phyloP scores from a whole-genome alignment of 495 filamentous ascomycete genomes.

The Collariella sp. region DNA sequence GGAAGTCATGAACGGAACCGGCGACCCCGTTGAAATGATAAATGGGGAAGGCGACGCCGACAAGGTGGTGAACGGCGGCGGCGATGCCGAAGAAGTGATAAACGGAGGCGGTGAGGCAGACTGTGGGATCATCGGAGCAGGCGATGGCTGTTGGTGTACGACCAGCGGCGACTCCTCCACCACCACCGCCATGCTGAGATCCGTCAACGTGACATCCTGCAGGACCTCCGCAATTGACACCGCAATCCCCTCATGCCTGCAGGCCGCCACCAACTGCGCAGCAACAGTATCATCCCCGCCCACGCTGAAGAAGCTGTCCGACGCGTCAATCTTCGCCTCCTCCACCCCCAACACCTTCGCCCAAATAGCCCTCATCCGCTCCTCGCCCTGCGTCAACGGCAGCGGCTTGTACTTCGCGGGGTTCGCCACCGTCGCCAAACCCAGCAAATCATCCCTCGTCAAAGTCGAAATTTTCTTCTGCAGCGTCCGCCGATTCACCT shows the following conservation, averaged over 20 bases:
- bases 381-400: slow-evolving; percentile 35
- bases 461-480: slow-evolving; percentile 33
- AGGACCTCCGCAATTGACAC: slow-evolving; percentile 35
- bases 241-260: slow-evolving; percentile 28
- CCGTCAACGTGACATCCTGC: slow-evolving; percentile 28
- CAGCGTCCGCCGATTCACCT: slow-evolving; percentile 35
- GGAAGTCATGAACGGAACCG: too few species aligned
- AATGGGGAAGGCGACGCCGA: slow-evolving; percentile 10
- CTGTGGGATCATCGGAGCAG: background rate
- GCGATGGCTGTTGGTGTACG: slow-evolving; percentile 11
- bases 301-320: slow-evolving; percentile 37
- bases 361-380: slow-evolving; percentile 38
- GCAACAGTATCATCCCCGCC: slow-evolving; percentile 39
- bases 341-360: slow-evolving; percentile 33
- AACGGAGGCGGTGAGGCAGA: slow-evolving; percentile 8
- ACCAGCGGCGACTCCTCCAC: slow-evolving; percentile 12
- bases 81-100: too few species aligned
- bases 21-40: too few species aligned
- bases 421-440: slow-evolving; percentile 27
- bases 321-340: slow-evolving; percentile 30
- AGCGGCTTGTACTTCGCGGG: slow-evolving; percentile 33
- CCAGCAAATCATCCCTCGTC: slow-evolving; percentile 32
- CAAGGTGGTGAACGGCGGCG: background rate
- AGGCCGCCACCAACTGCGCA: slow-evolving; percentile 33
- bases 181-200: slow-evolving; percentile 31